Evolutionary conservation across 495 filamentous ascomycete genomes (phyloP).

Genomic region (Penicillium desertorum): DNA sequence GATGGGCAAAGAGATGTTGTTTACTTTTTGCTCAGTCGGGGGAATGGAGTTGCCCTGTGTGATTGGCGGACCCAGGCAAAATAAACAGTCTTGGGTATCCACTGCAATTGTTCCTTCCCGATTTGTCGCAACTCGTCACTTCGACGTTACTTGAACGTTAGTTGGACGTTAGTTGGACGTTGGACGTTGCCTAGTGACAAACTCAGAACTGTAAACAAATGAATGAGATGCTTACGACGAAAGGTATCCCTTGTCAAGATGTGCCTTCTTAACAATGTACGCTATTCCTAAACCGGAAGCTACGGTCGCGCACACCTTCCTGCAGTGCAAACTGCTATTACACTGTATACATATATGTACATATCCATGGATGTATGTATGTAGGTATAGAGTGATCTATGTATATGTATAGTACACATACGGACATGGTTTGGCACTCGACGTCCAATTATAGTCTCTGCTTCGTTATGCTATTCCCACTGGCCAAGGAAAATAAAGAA

Average conservation of each 20-base stretch:
- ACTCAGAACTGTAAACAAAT: not conserved
- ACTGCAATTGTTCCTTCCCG: conserved; percentile 1
- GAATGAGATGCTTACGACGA: not conserved
- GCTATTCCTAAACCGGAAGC: not conserved
- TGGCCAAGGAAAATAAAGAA: too few relatives aligned
- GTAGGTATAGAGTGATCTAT: too few relatives aligned
- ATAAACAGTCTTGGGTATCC: conserved; percentile 26
- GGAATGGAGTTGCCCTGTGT: conserved; percentile 15
- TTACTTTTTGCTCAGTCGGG: conserved; percentile 39
- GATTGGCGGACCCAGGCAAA: conserved; percentile 27
- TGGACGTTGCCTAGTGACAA: not conserved
- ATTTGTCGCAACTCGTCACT: not conserved
- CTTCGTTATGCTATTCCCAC: too few relatives aligned
- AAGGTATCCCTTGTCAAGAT: conserved; percentile 4
- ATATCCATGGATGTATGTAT: too few relatives aligned
- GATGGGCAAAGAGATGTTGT: conserved; percentile 28
- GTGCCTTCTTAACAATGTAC: conserved; percentile 6
- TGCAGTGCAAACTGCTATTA: not conserved
- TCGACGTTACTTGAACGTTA: not conserved
- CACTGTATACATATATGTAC: not conserved
- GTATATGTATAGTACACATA: too few relatives aligned
- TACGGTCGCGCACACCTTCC: not conserved
- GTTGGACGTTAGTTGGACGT: not conserved
- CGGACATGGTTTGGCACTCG: too few relatives aligned
- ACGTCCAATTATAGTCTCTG: too few relatives aligned